phyloP scores from a whole-genome alignment of 805 yeast genomes.

The Huiozyma naganishii region DNA sequence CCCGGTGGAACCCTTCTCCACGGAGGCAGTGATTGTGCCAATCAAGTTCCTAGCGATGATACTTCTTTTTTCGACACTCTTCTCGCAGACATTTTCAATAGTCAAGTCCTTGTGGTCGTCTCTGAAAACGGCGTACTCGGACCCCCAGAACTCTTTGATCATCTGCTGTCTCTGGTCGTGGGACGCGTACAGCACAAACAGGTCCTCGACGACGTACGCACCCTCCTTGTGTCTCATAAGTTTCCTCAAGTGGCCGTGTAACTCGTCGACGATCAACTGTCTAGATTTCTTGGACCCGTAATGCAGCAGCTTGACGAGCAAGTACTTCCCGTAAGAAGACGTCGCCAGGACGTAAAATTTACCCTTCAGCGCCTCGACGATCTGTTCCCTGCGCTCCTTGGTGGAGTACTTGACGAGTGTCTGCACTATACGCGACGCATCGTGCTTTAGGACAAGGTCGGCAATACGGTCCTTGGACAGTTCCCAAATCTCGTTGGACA shows the following conservation, averaged over 20 bases:
- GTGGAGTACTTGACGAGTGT: slow-evolving; percentile 80
- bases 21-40: slow-evolving; percentile 81
- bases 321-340: slow-evolving; percentile 86
- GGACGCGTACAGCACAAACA: slow-evolving; percentile 74
- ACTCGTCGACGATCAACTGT: slow-evolving; percentile 63
- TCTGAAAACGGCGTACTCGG: slow-evolving; percentile 84
- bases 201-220: slow-evolving; percentile 93
- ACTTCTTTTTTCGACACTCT: slow-evolving; percentile 66
- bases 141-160: slow-evolving; percentile 94
- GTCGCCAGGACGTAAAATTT: slow-evolving; percentile 75
- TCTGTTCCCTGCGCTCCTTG: slow-evolving; percentile 63
- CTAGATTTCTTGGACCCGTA: slow-evolving; percentile 82
- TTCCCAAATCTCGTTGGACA: slow-evolving; percentile 78
- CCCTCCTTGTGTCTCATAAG: slow-evolving; percentile 96
- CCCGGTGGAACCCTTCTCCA: slow-evolving; percentile 92
- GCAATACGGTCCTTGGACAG: slow-evolving; percentile 63
- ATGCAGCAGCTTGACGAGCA: slow-evolving; percentile 78
- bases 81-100: slow-evolving; percentile 54
- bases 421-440: slow-evolving; percentile 92
- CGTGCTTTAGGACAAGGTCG: slow-evolving; percentile 88
- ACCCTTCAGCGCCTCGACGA: slow-evolving; percentile 62
- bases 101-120: slow-evolving; percentile 56
- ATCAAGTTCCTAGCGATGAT: slow-evolving; percentile 63
- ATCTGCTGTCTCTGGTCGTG: slow-evolving; percentile 80
- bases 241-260: slow-evolving; percentile 84